Base-by-base conservation (phyloP, 805 yeast genomes). In the Monosporozyma aerobia region DNA sequence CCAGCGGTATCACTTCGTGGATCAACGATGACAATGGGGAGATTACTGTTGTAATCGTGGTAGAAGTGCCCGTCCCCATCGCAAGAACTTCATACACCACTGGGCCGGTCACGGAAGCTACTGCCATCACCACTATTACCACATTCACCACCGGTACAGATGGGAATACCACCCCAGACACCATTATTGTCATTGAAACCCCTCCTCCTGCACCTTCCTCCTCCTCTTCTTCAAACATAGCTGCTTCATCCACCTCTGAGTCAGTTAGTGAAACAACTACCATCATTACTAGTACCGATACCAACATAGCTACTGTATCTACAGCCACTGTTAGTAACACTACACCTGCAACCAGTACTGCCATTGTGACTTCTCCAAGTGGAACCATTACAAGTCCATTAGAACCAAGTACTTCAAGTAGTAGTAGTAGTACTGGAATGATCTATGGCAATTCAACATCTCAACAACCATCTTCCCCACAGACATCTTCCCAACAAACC, bases 141-240 rank as follows among this genome's bases (percentile, higher is more conserved):
- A 33, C 48, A 10, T 19, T 27, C 8, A 25, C 46, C 5, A 11
- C 45, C 14, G 49, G 54, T 37, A 35, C 47, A 10, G 48, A 49
- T 19, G 37, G 51, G 8, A 9, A 0, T 7, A 9, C 51, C 5
- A 53, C 53, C 19, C 44, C 39, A 16, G 51, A 53, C 13, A 33
- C 48, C 37, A 45, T 51, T 4, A 22, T 51, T 19, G 29, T 40
- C n/a, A 32, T 53, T 22, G 51, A 41, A n/a, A 53, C 53, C 1
- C 51, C 55, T 35, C 16, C 4, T 39, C n/a, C n/a, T n/a, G n/a
- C n/a, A n/a, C n/a, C n/a, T n/a, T n/a, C n/a, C n/a, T n/a, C n/a
- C n/a, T n/a, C n/a, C n/a, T n/a, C n/a, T n/a, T 29, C 6, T 25
- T 32, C 39, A 35, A 23, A 4, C 32, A 23, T 7, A 5, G 13